Evolutionary conservation across 305 asterid genomes (phyloP).

Genomic region (Fraxinus ornus): DNA sequence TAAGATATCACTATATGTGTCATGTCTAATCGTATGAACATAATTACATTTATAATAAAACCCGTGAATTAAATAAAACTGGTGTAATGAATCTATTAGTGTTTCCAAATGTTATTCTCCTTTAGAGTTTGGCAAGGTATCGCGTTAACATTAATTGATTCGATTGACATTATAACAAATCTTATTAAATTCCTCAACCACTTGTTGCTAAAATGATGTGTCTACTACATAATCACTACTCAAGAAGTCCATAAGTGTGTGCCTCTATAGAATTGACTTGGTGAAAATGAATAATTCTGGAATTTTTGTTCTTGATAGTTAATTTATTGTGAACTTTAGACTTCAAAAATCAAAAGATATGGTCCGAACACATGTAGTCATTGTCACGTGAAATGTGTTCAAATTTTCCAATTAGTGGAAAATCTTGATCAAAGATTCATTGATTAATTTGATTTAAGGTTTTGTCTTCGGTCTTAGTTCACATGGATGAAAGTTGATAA

Average conservation of each 20-base stretch:
- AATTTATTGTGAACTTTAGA: not conserved
- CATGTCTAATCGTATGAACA: not conserved
- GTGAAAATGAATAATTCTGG: not conserved
- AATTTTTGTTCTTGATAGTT: not conserved
- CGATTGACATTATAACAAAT: not conserved
- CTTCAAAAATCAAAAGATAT: not conserved
- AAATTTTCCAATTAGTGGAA: constrained; percentile 43
- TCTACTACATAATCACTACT: not conserved
- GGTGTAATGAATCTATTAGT: not conserved
- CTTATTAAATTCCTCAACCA: not conserved
- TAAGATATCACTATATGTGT: not conserved
- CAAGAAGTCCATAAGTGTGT: not conserved
- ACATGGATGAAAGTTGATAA: not conserved
- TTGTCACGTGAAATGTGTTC: constrained; percentile 14
- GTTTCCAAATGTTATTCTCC: not conserved
- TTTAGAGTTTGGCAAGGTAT: not conserved
- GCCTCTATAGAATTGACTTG: not conserved
- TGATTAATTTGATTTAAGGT: not conserved
- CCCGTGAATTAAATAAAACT: not conserved
- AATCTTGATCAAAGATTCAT: constrained; percentile 26
- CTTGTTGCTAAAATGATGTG: not conserved
- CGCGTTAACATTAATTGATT: not conserved
- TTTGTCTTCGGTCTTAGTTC: not conserved
- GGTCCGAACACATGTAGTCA: not conserved
- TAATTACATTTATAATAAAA: not conserved